Base-by-base conservation (phyloP, 2,329 filamentous ascomycete species). In the Epichloe sp. region DNA sequence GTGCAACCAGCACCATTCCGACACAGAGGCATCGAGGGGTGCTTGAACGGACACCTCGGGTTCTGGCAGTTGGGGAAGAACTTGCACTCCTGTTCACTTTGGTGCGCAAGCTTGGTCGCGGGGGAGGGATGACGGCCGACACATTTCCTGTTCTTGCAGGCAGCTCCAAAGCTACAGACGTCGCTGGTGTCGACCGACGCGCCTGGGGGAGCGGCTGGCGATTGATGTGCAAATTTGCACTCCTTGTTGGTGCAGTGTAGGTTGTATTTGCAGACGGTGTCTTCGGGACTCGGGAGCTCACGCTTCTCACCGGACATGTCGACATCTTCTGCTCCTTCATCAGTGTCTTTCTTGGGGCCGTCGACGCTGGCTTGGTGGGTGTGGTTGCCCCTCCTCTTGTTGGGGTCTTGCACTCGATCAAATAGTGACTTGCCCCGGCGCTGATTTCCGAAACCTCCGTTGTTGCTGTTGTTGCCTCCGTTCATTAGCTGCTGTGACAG, bases 131-230 rank as follows among this genome's bases (percentile, higher is more conserved):
- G 93, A 53, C 88, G 86, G 34, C 79, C 90, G 8, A 86, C 86
- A 63, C 93, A 98, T 71, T 97, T 97, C 61, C 81, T 78, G 74
- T 97, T 98, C 71, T 93, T 95, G 80, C 93, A 98, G 8, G 89
- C 89, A 2, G 82, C 88, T 19, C 89, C 91, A 60, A 86, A 97
- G 17, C 78, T 78, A 71, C 93, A 98, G 17, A 78, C 75, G 61
- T 95, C 88, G 53, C 76, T 79, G 58, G 90, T 76, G 65, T 97
- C 93, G 52, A 97, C 75, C 0, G 82, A 77, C 2, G 78, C 79
- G 31, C 85, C 86, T 2, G 85, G 83, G 83, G 88, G 85, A 35
- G 91, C 90, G 2, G 86, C 89, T 2, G 93, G 89, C 15, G 90
- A 95, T 70, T 96, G 91, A 63, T 98, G 93, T 17, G 88, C 93